These are phyloP conservation scores for Penicillium sp. DNA, from an alignment of 2,329 filamentous ascomycete genomes.

Conservation along the genomic window DNA sequence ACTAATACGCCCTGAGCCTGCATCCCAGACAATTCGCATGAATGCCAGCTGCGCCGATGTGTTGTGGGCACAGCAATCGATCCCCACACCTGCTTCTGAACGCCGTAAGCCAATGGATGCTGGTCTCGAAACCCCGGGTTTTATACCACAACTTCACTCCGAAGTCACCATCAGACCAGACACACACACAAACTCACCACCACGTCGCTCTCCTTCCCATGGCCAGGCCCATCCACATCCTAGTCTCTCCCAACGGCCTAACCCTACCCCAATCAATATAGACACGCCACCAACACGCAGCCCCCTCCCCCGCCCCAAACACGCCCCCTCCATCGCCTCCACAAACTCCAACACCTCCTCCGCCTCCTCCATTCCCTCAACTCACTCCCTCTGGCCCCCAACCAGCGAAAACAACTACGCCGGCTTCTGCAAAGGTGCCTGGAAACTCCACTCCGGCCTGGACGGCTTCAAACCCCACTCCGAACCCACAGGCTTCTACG, in stretches of 20 bases:
- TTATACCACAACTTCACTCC: background rate
- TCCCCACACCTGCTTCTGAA: background rate
- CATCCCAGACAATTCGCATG: background rate
- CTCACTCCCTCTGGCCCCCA: slow-evolving; percentile 30
- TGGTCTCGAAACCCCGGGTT: background rate
- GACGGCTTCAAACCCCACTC: slow-evolving; percentile 17
- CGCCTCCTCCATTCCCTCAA: slow-evolving; percentile 4
- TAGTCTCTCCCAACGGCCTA: too few species aligned
- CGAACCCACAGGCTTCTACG: slow-evolving; percentile 25
- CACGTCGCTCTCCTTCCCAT: background rate
- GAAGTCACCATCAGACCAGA: background rate
- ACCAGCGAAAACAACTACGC: slow-evolving; percentile 37
- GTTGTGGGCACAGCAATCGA: background rate
- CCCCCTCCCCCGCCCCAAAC: background rate
- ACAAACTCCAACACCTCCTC: slow-evolving; percentile 10
- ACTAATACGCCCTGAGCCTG: background rate
- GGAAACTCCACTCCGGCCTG: slow-evolving; percentile 36
- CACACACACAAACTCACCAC: background rate
- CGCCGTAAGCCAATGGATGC: background rate
- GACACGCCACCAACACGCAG: background rate
- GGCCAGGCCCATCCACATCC: background rate
- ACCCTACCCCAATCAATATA: background rate
- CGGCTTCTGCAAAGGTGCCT: slow-evolving; percentile 51
- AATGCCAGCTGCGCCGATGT: background rate
- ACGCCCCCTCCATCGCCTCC: slow-evolving; percentile 10